Conservation (phyloP, 192 early-diverging fungal species). For the Coemansia nantahalensis region DNA sequence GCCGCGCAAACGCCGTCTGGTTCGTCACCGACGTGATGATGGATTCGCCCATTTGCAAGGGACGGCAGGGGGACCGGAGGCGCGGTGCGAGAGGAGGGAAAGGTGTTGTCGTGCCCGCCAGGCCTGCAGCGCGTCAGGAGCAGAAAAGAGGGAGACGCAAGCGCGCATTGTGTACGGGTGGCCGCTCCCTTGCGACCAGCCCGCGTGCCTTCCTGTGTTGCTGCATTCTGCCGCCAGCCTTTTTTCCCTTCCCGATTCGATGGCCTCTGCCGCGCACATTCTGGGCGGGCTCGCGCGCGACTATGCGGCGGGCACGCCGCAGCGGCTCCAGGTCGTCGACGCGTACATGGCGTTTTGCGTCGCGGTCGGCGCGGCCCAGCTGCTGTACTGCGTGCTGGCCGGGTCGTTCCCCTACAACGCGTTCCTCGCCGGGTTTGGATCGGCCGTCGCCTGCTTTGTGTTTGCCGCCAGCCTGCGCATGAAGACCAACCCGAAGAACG, state of each 20-base stretch:
- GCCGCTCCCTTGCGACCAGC: too few relatives aligned
- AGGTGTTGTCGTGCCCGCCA: too few relatives aligned
- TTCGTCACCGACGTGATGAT: conserved; percentile 45
- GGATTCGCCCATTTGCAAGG: conserved; percentile 27
- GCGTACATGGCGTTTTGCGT: conserved; percentile 89
- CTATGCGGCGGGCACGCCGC: conserved; percentile 69
- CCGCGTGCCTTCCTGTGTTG: neutral
- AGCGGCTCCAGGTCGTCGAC: conserved; percentile 87
- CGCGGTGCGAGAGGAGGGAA: neutral
- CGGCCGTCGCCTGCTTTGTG: conserved; percentile 89
- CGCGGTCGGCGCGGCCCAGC: conserved; percentile 87
- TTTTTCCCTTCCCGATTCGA: conserved; percentile 1
- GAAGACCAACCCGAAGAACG: conserved; percentile 84
- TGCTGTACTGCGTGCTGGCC: conserved; percentile 78
- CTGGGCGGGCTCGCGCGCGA: conserved; percentile 17
- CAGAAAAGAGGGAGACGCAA: too few relatives aligned
- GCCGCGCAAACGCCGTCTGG: conserved; percentile 55
- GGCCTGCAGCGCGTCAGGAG: neutral
- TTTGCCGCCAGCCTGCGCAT: conserved; percentile 89
- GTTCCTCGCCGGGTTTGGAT: conserved; percentile 93
- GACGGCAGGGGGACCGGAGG: too few relatives aligned
- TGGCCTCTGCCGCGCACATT: conserved; percentile 7
- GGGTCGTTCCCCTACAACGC: conserved; percentile 98
- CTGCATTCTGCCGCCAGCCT: neutral
- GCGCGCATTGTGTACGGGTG: too few relatives aligned